These are phyloP conservation scores for Luzula sylvatica DNA, from an alignment of 176 grass and related monocot species.

Conservation along the genomic window DNA sequence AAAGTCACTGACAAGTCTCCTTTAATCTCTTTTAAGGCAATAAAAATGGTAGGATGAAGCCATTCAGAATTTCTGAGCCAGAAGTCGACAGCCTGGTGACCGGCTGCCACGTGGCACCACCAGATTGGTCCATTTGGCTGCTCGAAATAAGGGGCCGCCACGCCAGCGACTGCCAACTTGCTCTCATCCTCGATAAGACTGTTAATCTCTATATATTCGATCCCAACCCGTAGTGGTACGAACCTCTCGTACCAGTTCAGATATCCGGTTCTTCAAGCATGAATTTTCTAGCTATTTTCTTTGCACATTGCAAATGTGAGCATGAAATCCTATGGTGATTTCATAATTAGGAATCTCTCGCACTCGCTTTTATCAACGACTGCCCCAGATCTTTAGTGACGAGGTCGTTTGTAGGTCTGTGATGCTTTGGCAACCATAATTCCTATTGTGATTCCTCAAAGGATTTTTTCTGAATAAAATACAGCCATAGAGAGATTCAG, in stretches of 20 bases:
- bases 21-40: conserved; percentile 48
- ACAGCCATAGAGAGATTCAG: no score
- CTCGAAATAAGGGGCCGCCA: conserved; percentile 38
- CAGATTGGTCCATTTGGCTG: conserved; percentile 35
- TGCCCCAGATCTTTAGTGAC: no score
- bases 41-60: conserved; percentile 42
- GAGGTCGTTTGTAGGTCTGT: no score
- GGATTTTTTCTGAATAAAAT: no score
- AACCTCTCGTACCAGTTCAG: conserved; percentile 28
- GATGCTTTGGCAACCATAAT: no score
- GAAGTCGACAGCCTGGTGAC: conserved; percentile 26
- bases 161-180: conserved; percentile 37
- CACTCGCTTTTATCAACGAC: no score
- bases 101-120: conserved; percentile 43
- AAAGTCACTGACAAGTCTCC: conserved; percentile 41
- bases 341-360: conserved; percentile 80
- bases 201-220: neutral
- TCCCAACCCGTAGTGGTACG: conserved; percentile 26
- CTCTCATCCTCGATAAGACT: conserved; percentile 15
- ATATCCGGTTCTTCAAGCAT: no score
- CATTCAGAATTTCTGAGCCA: conserved; percentile 31
- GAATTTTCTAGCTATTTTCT: no score
- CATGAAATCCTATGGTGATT: no score
- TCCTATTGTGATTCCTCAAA: no score
- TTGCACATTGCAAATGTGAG: no score